Conservation (phyloP, 169 alveolate species). For the Cryptosporidium parvum region DNA sequence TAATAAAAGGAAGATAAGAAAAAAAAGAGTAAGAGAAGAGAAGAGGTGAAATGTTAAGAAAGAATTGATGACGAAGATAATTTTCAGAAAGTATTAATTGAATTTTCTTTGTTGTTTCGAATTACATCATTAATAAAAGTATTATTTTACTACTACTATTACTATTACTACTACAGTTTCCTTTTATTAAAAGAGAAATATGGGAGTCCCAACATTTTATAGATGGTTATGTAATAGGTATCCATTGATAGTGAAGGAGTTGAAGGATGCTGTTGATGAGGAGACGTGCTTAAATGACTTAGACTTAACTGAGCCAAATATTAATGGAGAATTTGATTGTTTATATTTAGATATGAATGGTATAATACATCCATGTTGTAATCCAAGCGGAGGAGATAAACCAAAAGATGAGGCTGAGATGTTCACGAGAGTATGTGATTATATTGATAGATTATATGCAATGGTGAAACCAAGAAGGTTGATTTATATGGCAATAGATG, state of each 20-base stretch:
- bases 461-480: conserved; percentile 94
- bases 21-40: neutral
- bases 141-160: neutral
- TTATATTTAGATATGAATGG: conserved; percentile 99
- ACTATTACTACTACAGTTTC: too few species aligned
- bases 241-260: conserved; percentile 91
- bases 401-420: conserved; percentile 93
- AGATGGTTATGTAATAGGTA: conserved; percentile 96
- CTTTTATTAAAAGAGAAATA: conserved; percentile 58
- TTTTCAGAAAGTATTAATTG: neutral
- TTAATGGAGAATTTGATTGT: conserved; percentile 95
- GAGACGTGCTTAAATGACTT: conserved; percentile 71
- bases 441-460: conserved; percentile 93
- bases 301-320: conserved; percentile 81
- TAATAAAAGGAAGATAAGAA: neutral
- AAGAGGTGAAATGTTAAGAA: neutral
- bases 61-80: neutral
- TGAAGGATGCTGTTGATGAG: conserved; percentile 85
- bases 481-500: conserved; percentile 97
- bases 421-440: conserved; percentile 91
- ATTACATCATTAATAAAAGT: neutral
- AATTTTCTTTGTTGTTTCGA: neutral
- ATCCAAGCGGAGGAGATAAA: conserved; percentile 89
- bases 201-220: conserved; percentile 99
- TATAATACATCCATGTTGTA: conserved; percentile 98